A percentile compares a stretch with the other conserved stretches of the same genome.
Conservation (phyloP, 306 rosid species). For the Trifolium fragiferum region DNA sequence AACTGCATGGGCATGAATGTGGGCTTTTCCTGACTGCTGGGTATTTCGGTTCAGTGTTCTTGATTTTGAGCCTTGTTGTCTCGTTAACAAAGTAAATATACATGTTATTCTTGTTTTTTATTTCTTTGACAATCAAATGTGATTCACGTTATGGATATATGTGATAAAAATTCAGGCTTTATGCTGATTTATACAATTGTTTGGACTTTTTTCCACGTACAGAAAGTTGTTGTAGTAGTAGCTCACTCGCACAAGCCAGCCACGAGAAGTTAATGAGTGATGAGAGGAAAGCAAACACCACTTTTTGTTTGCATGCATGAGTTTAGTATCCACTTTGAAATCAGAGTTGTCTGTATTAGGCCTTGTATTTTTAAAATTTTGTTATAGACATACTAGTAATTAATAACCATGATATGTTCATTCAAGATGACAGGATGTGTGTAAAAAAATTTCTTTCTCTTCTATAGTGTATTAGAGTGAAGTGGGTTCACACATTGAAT, state of each 20-base stretch:
- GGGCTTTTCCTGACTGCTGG: too few relatives aligned
- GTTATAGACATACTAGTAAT: neutral
- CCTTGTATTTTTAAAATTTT: neutral
- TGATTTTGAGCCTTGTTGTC: too few relatives aligned
- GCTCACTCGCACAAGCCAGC: neutral
- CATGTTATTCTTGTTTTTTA: too few relatives aligned
- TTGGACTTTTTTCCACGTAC: neutral
- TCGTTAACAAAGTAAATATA: too few relatives aligned
- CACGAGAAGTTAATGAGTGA: neutral
- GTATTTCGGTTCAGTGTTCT: too few relatives aligned
- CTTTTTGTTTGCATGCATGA: conserved; percentile 9
- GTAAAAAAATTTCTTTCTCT: neutral
- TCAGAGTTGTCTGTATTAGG: conserved; percentile 12
- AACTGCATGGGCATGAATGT: too few relatives aligned
- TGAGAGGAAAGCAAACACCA: neutral
- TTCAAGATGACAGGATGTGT: neutral
- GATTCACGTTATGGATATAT: too few relatives aligned
- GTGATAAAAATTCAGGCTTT: too few relatives aligned
- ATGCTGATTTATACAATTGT: neutral
- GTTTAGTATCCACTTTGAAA: conserved; percentile 9
- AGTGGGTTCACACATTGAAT: neutral
- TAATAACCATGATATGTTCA: neutral
- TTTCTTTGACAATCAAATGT: too few relatives aligned
- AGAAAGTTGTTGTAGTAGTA: too few relatives aligned
- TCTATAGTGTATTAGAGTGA: neutral